Evolutionary conservation across 176 grass and related monocot species (phyloP).

Genomic region (Cymbopogon citratus): DNA sequence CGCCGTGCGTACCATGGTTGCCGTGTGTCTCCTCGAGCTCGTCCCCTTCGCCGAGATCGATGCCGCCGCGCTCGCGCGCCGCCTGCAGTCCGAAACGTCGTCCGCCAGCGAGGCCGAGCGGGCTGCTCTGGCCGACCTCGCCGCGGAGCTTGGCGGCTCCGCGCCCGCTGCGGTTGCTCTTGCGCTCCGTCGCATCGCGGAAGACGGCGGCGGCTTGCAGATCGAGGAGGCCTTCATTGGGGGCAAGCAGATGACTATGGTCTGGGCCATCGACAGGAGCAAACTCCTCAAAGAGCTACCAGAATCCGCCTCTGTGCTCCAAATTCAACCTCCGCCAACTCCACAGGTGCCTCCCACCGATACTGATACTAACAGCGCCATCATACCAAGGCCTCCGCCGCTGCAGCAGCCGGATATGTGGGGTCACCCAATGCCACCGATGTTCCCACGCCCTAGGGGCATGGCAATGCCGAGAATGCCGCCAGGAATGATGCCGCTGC

Average conservation of each 20-base stretch:
- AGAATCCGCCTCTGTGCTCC: conserved; percentile 46
- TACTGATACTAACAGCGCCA: conserved; percentile 34
- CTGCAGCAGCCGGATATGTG: conserved; percentile 63
- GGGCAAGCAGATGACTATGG: conserved; percentile 78
- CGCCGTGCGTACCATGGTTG: conserved; percentile 78
- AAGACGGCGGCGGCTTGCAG: conserved; percentile 73
- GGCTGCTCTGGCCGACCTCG: conserved; percentile 62
- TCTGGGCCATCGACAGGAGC: conserved; percentile 90
- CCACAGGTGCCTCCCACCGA: conserved; percentile 12
- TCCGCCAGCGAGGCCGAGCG: conserved; percentile 58
- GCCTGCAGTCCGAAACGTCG: conserved; percentile 63
- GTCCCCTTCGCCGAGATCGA: conserved; percentile 83
- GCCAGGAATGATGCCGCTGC: conserved; percentile 55
- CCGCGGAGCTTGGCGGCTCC: conserved; percentile 57
- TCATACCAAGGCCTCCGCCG: conserved; percentile 43
- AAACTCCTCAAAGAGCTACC: conserved; percentile 93
- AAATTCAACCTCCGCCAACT: conserved; percentile 26
- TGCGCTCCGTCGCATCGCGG: conserved; percentile 74
- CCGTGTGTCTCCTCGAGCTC: conserved; percentile 82
- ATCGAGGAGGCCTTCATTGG: conserved; percentile 78
- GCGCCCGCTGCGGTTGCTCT: conserved; percentile 53
- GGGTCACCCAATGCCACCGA: conserved; percentile 66
- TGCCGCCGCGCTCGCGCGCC: conserved; percentile 67
- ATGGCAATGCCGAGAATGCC: conserved; percentile 51
- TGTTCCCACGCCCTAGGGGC: conserved; percentile 69